A percentile compares a stretch with the other conserved stretches of the same genome.
Conservation (phyloP, 805 yeast species). For the Yarrowia deformans region DNA sequence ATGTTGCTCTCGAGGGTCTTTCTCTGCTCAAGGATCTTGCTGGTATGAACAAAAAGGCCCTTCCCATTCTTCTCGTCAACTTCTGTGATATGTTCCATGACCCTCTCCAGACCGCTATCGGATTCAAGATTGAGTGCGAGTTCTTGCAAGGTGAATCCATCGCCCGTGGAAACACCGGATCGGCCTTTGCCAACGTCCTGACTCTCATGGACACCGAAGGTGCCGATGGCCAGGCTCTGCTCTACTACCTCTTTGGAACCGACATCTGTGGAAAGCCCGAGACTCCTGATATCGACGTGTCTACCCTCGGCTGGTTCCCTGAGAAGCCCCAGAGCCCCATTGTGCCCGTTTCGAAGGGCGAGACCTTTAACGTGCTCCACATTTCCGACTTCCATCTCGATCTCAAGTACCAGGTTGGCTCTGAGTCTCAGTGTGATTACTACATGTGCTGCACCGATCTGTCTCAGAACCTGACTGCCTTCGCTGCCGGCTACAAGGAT, state of each 20-base stretch:
- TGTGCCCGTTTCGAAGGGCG: slow-evolving; percentile 43
- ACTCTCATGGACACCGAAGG: slow-evolving; percentile 60
- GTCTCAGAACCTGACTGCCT: slow-evolving; percentile 28
- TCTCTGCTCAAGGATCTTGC: slow-evolving; percentile 1
- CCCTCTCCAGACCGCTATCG: not conserved
- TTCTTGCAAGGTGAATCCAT: slow-evolving; percentile 11
- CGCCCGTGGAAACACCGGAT: slow-evolving; percentile 14
- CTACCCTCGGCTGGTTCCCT: slow-evolving; percentile 54
- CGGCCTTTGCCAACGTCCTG: slow-evolving; percentile 58
- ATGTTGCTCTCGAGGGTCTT: not conserved
- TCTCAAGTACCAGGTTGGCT: slow-evolving; percentile 57
- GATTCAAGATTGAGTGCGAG: slow-evolving; percentile 6
- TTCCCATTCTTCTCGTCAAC: not conserved
- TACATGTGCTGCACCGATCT: slow-evolving; percentile 66
- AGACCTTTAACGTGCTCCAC: slow-evolving; percentile 67
- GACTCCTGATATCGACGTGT: slow-evolving; percentile 59
- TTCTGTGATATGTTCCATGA: not conserved
- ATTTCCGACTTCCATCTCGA: slow-evolving; percentile 71
- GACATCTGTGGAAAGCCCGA: slow-evolving; percentile 56
- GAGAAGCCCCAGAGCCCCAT: slow-evolving; percentile 50
- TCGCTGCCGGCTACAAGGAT: not conserved
- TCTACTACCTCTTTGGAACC: slow-evolving; percentile 58
- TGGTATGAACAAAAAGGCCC: not conserved
- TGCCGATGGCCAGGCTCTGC: slow-evolving; percentile 63
- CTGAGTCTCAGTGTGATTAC: slow-evolving; percentile 54